Conservation (phyloP, 805 yeast species). For the Schizosaccharomyces cryophilus region DNA sequence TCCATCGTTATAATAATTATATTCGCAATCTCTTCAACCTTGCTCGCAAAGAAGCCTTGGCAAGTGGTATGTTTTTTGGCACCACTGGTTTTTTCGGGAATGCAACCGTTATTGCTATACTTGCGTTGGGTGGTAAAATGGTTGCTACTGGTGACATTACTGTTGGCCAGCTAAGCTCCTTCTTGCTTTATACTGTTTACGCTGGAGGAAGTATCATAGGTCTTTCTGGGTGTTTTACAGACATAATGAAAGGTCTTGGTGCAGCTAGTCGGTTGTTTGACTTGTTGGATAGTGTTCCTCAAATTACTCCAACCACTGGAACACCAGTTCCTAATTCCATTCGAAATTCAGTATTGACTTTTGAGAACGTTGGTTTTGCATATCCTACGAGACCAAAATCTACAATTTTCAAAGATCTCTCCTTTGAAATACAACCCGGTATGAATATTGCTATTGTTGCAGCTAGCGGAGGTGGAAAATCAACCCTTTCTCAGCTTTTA, state of each 20-base stretch:
- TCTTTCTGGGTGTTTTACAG: slow-evolving; percentile 71
- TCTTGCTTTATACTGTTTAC: slow-evolving; percentile 85
- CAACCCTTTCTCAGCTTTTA: slow-evolving; percentile 58
- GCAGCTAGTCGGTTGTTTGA: slow-evolving; percentile 85
- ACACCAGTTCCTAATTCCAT: slow-evolving; percentile 10
- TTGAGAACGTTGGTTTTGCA: slow-evolving; percentile 38
- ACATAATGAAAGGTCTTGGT: slow-evolving; percentile 90
- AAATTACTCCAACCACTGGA: slow-evolving; percentile 45
- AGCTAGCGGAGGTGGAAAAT: slow-evolving; percentile 92
- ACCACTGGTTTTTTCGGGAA: slow-evolving; percentile 71
- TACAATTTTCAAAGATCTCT: slow-evolving; percentile 34
- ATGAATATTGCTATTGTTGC: slow-evolving; percentile 86
- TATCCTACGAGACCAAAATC: slow-evolving; percentile 71
- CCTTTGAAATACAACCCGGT: slow-evolving; percentile 44
- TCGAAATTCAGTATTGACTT: slow-evolving; percentile 23
- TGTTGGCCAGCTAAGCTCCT: slow-evolving; percentile 73
- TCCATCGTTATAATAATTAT: slow-evolving; percentile 46
- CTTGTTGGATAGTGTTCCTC: slow-evolving; percentile 51
- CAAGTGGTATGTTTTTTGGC: slow-evolving; percentile 53
- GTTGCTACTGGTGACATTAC: slow-evolving; percentile 53
- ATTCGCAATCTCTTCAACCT: slow-evolving; percentile 39
- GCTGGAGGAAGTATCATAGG: slow-evolving; percentile 88
- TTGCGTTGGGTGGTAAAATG: slow-evolving; percentile 62
- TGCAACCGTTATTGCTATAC: slow-evolving; percentile 45
- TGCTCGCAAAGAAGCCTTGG: slow-evolving; percentile 53